A percentile compares a stretch with the other conserved stretches of the same genome.
phyloP scores from a whole-genome alignment of 75 land plant species.

The Adiantum capillusveneris region DNA sequence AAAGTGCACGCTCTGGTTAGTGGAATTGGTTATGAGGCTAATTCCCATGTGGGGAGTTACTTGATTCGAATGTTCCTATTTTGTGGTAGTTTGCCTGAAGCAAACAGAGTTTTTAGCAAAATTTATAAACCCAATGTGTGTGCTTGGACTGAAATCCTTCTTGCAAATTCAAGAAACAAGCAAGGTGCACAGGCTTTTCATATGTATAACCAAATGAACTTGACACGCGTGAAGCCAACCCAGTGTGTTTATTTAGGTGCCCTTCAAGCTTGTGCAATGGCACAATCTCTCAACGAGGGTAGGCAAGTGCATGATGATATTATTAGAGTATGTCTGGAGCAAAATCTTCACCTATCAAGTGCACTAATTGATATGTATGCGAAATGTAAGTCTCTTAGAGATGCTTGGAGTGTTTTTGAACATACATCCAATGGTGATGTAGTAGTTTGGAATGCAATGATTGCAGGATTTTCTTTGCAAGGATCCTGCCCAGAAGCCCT shows the following conservation, averaged over 20 bases:
- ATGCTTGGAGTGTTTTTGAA: no score
- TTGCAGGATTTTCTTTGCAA: no score
- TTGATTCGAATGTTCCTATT: not conserved
- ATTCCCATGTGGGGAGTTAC: not conserved
- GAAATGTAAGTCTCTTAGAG: no score
- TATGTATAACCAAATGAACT: not conserved
- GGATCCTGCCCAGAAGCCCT: no score
- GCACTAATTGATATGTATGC: not conserved
- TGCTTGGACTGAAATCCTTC: constrained; percentile 6
- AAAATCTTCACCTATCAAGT: not conserved
- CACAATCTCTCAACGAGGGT: not conserved
- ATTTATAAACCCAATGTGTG: not conserved
- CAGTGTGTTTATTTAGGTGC: not conserved
- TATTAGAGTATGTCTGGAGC: not conserved
- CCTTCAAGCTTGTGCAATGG: constrained; percentile 1
- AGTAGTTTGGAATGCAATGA: no score
- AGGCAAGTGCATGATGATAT: not conserved
- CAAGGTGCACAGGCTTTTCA: not conserved
- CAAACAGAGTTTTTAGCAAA: constrained; percentile 4
- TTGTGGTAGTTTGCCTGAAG: not conserved
- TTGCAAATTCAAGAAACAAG: not conserved
- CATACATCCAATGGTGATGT: no score
- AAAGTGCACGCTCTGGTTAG: not conserved
- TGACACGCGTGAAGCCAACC: not conserved
- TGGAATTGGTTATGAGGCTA: not conserved